Conservation (phyloP, 2,329 filamentous ascomycete genomes). For the Ophiostoma quercus region DNA sequence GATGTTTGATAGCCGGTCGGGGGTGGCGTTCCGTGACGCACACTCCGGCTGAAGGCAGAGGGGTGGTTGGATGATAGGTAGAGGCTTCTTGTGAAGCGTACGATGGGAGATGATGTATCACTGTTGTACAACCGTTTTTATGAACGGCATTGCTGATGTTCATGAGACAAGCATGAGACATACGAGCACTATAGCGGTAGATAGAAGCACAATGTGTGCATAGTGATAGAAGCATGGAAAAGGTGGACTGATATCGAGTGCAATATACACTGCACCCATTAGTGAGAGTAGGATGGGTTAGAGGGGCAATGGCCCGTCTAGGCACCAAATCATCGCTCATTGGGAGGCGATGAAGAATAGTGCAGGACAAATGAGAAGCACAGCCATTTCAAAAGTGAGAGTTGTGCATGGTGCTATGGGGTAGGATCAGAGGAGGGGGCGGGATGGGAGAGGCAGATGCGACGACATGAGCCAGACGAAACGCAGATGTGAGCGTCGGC, state of each 20-base stretch:
- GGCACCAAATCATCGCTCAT: not conserved
- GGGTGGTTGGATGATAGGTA: not conserved
- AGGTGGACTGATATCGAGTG: not conserved
- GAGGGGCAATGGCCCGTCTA: not conserved
- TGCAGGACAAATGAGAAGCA: too few relatives aligned
- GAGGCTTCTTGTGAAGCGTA: not conserved
- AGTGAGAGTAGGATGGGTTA: not conserved
- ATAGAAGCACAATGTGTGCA: not conserved
- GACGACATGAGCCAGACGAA: not conserved
- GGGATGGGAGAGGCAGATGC: not conserved
- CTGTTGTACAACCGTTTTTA: not conserved
- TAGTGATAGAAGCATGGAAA: not conserved
- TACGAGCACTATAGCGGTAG: not conserved
- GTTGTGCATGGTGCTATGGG: not conserved
- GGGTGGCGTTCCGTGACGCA: not conserved
- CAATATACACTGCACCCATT: not conserved
- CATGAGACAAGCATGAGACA: too few relatives aligned
- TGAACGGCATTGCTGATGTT: not conserved
- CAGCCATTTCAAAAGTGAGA: too few relatives aligned
- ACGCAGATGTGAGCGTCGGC: not conserved
- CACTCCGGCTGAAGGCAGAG: not conserved
- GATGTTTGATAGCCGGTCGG: not conserved
- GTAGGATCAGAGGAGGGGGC: not conserved
- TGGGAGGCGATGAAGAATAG: not conserved
- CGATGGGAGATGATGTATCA: not conserved